phyloP scores from a whole-genome alignment of 495 filamentous ascomycete genomes.

The Penicillium paxilli region DNA sequence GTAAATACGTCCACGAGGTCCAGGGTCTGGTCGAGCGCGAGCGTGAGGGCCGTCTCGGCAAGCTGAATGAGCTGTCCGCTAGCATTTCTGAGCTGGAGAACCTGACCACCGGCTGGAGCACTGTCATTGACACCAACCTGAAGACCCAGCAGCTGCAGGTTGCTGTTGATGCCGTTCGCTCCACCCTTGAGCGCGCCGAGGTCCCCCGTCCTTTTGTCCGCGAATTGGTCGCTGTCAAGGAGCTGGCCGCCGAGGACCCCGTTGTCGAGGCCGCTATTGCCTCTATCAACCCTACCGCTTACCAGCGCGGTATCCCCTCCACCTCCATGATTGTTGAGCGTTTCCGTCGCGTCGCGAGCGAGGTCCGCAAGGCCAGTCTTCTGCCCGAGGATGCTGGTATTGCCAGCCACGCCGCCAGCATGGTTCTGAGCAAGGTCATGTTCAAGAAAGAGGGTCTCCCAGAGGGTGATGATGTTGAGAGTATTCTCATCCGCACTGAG shows the following conservation, averaged over 20 bases:
- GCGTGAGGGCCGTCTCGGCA: conserved; percentile 81
- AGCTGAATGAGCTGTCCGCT: conserved; percentile 74
- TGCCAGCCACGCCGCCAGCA: conserved; percentile 86
- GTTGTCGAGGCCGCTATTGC: conserved; percentile 89
- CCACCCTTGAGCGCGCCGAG: conserved; percentile 70
- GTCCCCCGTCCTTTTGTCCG: conserved; percentile 81
- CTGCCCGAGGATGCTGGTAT: conserved; percentile 92
- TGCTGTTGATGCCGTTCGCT: conserved; percentile 88
- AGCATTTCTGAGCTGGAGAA: conserved; percentile 79
- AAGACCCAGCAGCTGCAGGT: conserved; percentile 94
- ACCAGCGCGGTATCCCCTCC: conserved; percentile 87
- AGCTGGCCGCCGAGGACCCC: conserved; percentile 77
- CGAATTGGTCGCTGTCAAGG: conserved; percentile 91
- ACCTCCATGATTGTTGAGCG: conserved; percentile 84
- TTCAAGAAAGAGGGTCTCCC: conserved; percentile 92
- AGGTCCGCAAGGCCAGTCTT: conserved; percentile 91
- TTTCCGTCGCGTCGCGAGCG: conserved; percentile 89
- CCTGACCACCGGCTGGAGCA: conserved; percentile 80
- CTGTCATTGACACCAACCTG: conserved; percentile 83
- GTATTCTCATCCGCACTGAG: conserved; percentile 84
- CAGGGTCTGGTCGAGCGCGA: conserved; percentile 83
- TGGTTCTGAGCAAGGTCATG: conserved; percentile 83
- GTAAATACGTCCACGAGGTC: conserved; percentile 75
- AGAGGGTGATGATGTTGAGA: conserved; percentile 90
- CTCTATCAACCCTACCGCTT: conserved; percentile 90